Conservation (phyloP, 768 basidiomycete species). For the Infundibulicybe gibba region DNA sequence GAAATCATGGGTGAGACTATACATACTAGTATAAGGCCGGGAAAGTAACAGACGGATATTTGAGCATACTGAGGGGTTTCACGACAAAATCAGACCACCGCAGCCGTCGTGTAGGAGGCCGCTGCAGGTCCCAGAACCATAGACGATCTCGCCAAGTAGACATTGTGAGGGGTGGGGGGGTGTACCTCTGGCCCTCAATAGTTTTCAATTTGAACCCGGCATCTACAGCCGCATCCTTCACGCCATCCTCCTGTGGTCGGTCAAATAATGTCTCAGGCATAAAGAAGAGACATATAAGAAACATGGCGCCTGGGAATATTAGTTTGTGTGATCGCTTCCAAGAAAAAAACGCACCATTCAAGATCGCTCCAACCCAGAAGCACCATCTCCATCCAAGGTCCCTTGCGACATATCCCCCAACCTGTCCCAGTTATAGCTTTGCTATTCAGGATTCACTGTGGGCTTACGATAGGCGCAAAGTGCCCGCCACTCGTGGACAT, state of each 20-base stretch:
- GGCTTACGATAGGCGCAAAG: conserved; percentile 34
- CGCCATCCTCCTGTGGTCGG: conserved; percentile 14
- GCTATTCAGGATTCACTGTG: not conserved
- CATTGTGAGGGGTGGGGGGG: conserved; percentile 21
- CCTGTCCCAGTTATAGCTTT: conserved; percentile 12
- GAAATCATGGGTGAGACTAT: not conserved
- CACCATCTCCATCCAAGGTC: conserved; percentile 39
- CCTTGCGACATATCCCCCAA: conserved; percentile 34
- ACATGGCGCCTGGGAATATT: conserved; percentile 16
- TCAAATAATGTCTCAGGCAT: conserved; percentile 40
- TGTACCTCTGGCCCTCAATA: conserved; percentile 14
- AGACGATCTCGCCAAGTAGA: conserved; percentile 21
- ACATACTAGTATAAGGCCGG: conserved; percentile 33
- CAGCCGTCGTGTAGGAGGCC: conserved; percentile 21
- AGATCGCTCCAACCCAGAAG: conserved; percentile 39
- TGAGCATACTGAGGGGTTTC: conserved; percentile 33
- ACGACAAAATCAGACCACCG: conserved; percentile 23
- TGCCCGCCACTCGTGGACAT: conserved; percentile 38
- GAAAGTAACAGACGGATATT: conserved; percentile 35
- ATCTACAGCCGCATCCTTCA: too few species aligned
- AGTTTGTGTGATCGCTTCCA: not conserved
- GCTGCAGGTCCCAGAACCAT: conserved; percentile 26
- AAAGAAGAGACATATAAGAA: conserved; percentile 30
- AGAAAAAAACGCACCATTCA: conserved; percentile 21
- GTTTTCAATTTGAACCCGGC: conserved; percentile 1